Base-by-base conservation (phyloP, 768 basidiomycete genomes). In the Suillus sp. region DNA sequence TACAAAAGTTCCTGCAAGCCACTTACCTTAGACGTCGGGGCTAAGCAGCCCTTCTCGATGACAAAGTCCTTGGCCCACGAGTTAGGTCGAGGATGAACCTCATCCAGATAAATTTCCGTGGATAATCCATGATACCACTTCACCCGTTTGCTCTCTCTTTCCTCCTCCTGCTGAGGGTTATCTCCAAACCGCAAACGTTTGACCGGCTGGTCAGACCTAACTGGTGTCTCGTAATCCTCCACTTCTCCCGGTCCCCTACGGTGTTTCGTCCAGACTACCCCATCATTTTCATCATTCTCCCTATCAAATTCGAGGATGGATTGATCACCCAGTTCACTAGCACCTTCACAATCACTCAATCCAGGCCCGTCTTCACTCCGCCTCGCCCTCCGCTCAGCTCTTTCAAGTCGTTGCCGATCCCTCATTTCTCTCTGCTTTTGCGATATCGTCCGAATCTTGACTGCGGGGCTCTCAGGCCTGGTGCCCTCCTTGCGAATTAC, bases 381-480 rank as follows among this genome's bases (percentile, higher is more conserved):
- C 68, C 79, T 78, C n/a, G 87, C 85, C 56, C 87, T 80, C 67
- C 86, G 80, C 64, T 80, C 79, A 3, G 90, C 89, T 56, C 92
- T 78, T 67, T 86, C 85, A 62, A 78, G 77, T 65, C 90, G 74
- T 65, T 81, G 79, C 62, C 72, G 77, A 7, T 77, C 80, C 71
- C 81, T 84, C 69, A 88, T 87, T 38, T 92, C 90, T 63, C 84
- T 81, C 69, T 88, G 81, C 67, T 86, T 83, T 77, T 93, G 89
- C 11, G 82, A 71, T 56, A 86, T 80, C 2, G 90, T 91, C 68
- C 83, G 83, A 53, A 89, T 81, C 73, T 90, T 91, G 58, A 90
- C 85, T n/a, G 79, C 82, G 7, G 92, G 92, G 69, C 92, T 94
- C 65, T 89, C 90, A 11, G 92, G 92, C 60, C 92, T 79, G 40